Conservation (phyloP, 2,329 filamentous ascomycete genomes). For the Monilinia laxa region DNA sequence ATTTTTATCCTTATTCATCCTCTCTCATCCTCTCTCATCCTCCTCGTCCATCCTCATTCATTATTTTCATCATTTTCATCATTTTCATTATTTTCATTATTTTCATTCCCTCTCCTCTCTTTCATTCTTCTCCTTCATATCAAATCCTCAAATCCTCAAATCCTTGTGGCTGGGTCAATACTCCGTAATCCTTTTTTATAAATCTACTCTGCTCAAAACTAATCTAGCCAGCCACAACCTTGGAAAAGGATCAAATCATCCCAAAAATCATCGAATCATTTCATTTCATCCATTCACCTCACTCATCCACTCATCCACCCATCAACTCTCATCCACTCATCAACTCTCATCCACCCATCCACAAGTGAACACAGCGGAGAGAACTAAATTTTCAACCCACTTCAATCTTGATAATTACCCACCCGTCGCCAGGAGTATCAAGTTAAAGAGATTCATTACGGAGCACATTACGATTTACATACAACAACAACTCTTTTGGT, state of each 20-base stretch:
- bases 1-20: no score
- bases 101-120: no score
- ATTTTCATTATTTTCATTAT: no score
- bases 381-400: constrained; percentile 23
- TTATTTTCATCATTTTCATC: no score
- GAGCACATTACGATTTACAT: neutral
- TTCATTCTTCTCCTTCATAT: neutral
- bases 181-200: neutral
- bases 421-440: constrained; percentile 15
- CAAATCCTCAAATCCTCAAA: constrained; percentile 20
- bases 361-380: constrained; percentile 18
- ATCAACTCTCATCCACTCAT: neutral
- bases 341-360: neutral
- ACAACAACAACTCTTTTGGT: constrained; percentile 4
- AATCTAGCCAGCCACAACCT: constrained; percentile 11
- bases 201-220: neutral
- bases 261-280: neutral
- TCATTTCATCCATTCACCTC: neutral
- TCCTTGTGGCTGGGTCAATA: constrained; percentile 14
- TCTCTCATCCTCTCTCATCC: no score
- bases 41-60: no score
- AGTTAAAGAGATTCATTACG: constrained; percentile 7
- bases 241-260: no score
- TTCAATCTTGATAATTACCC: constrained; percentile 12
- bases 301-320: constrained; percentile 2